These are phyloP conservation scores for Boletellus deceptivus DNA, from an alignment of 1,284 basidiomycete genomes.

Conservation along the genomic window DNA sequence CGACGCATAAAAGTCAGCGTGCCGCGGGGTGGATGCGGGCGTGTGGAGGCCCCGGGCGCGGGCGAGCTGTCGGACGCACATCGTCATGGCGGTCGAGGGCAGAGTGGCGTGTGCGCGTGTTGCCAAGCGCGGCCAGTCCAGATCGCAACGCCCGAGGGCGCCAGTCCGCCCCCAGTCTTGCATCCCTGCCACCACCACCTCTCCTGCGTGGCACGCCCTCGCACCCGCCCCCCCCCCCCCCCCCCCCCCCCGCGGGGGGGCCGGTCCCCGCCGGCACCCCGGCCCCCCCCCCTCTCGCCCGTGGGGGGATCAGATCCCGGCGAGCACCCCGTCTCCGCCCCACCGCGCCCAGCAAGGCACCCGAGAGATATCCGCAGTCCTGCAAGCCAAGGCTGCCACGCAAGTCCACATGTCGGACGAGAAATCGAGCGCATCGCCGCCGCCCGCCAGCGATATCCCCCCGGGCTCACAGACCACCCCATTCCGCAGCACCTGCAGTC, in stretches of 20 bases:
- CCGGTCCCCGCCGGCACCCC: too few relatives aligned
- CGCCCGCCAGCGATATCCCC: conserved; percentile 14
- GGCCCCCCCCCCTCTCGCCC: too few relatives aligned
- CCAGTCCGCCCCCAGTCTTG: too few relatives aligned
- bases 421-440: conserved; percentile 15
- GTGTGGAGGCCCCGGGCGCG: neutral
- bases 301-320: too few relatives aligned
- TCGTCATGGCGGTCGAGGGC: neutral
- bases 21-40: conserved; percentile 28
- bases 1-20: conserved; percentile 64
- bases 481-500: conserved; percentile 12
- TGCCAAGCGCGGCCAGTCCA: conserved; percentile 11
- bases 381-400: neutral
- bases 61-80: conserved; percentile 5
- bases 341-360: neutral
- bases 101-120: conserved; percentile 13
- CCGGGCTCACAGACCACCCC: conserved; percentile 13
- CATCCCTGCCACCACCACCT: conserved; percentile 4
- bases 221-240: too few relatives aligned
- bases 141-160: neutral
- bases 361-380: neutral
- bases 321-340: too few relatives aligned
- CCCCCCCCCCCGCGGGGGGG: too few relatives aligned
- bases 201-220: neutral
- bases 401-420: conserved; percentile 22